Percentiles rank a stretch among this genome's conserved stretches.
Conservation (phyloP, 1,139 yeast genomes). For the Lodderomyces beijingensis region DNA sequence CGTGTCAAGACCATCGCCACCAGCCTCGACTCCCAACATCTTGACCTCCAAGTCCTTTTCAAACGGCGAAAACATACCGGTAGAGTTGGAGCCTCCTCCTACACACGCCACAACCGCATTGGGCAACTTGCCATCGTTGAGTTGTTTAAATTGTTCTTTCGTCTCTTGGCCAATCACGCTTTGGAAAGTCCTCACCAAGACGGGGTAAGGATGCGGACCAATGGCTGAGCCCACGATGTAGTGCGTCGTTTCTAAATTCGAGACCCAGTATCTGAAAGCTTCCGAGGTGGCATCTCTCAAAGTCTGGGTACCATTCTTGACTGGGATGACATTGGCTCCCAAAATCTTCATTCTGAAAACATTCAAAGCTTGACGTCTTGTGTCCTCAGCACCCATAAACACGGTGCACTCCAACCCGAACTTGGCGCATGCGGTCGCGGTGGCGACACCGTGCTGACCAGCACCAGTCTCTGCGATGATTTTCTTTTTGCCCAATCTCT, state of each 20-base stretch:
- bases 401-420: slow-evolving; percentile 95
- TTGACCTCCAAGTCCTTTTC: slow-evolving; percentile 74
- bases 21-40: slow-evolving; percentile 95
- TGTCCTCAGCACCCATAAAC: slow-evolving; percentile 99
- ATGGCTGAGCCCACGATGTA: slow-evolving; percentile 97
- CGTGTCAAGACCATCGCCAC: slow-evolving; percentile 94
- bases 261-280: slow-evolving; percentile 95
- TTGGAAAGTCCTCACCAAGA: slow-evolving; percentile 96
- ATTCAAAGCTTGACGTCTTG: slow-evolving; percentile 94
- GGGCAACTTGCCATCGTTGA: slow-evolving; percentile 80
- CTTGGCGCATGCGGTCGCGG: slow-evolving; percentile 98
- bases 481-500: slow-evolving; percentile 82
- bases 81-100: slow-evolving; percentile 97
- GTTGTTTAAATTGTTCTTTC: slow-evolving; percentile 77
- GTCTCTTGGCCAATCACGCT: slow-evolving; percentile 95
- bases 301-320: slow-evolving; percentile 91
- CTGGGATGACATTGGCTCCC: slow-evolving; percentile 94
- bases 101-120: slow-evolving; percentile 97
- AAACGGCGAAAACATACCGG: slow-evolving; percentile 94
- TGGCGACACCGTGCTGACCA: slow-evolving; percentile 99
- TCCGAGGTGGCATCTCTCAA: slow-evolving; percentile 97
- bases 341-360: slow-evolving; percentile 95
- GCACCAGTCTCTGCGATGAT: slow-evolving; percentile 99
- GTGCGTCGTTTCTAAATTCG: slow-evolving; percentile 79
- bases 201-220: slow-evolving; percentile 99